Percentiles rank a stretch among this genome's conserved stretches.
phyloP scores from a whole-genome alignment of 176 grass and related monocot genomes.

The Cocos nucifera region DNA sequence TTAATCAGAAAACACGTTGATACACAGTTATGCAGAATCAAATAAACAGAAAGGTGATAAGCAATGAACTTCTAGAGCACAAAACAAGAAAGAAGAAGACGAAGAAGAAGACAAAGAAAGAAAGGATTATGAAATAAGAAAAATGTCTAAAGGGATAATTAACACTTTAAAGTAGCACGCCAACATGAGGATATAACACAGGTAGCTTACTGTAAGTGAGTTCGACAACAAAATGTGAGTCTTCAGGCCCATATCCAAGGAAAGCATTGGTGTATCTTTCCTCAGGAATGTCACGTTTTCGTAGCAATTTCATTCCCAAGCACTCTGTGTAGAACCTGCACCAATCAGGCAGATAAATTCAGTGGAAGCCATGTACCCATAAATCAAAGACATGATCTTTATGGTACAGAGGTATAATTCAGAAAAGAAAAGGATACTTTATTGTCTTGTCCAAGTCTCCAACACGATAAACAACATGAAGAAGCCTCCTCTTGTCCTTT shows the following conservation, averaged over 20 bases:
- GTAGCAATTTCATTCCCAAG: conserved; percentile 80
- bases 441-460: conserved; percentile 94
- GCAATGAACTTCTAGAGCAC: not conserved
- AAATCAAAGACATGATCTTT: not conserved
- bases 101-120: too few species aligned
- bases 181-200: not conserved
- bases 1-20: too few species aligned
- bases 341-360: not conserved
- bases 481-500: conserved; percentile 66
- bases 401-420: too few species aligned
- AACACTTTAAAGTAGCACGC: not conserved
- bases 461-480: conserved; percentile 93
- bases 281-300: conserved; percentile 78
- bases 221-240: conserved; percentile 85
- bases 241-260: conserved; percentile 85
- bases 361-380: not conserved
- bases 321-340: conserved; percentile 91
- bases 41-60: too few species aligned
- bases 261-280: conserved; percentile 97
- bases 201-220: conserved; percentile 84
- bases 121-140: not conserved
- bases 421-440: conserved; percentile 36
- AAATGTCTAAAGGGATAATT: not conserved
- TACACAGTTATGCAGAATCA: too few species aligned
- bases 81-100: conserved; percentile 1